Evolutionary conservation across 495 filamentous ascomycete genomes (phyloP).

Genomic region (Annulohypoxylon stygium): DNA sequence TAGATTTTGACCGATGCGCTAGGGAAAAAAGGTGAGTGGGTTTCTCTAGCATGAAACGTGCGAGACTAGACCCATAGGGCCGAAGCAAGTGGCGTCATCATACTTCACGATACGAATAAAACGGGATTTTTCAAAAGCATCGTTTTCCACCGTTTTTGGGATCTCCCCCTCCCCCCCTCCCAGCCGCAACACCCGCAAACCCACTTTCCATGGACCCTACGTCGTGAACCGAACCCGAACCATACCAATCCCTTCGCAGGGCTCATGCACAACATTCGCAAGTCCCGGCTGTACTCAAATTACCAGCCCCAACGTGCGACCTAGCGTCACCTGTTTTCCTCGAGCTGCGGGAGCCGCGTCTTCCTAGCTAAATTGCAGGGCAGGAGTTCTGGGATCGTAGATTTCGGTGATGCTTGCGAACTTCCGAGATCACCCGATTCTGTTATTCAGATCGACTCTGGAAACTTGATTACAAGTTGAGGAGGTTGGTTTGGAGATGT

Average conservation of each 20-base stretch:
- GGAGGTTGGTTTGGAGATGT: neutral
- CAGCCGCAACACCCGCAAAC: neutral
- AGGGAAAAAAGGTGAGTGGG: neutral
- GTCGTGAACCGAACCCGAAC: neutral
- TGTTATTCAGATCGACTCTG: neutral
- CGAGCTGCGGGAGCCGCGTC: conserved; percentile 14
- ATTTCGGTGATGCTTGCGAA: neutral
- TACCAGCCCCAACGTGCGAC: conserved; percentile 20
- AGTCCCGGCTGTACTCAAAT: neutral
- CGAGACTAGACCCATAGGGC: conserved; percentile 13
- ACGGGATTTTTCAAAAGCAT: conserved; percentile 10
- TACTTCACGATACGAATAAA: conserved; percentile 37
- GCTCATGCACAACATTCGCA: conserved; percentile 33
- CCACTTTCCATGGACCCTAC: conserved; percentile 21
- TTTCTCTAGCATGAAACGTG: conserved; percentile 8
- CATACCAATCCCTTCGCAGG: conserved; percentile 8
- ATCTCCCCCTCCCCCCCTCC: neutral
- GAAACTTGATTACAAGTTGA: neutral
- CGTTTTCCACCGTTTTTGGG: conserved; percentile 13
- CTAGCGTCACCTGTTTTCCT: conserved; percentile 22
- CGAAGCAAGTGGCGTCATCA: conserved; percentile 28
- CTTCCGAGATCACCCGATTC: neutral
- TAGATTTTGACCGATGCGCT: conserved; percentile 2
- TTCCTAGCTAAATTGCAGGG: conserved; percentile 1
- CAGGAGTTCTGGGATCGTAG: neutral